Evolutionary conservation across 768 basidiomycete genomes (phyloP).

Genomic region (Coprinellus aureogranulatus): DNA sequence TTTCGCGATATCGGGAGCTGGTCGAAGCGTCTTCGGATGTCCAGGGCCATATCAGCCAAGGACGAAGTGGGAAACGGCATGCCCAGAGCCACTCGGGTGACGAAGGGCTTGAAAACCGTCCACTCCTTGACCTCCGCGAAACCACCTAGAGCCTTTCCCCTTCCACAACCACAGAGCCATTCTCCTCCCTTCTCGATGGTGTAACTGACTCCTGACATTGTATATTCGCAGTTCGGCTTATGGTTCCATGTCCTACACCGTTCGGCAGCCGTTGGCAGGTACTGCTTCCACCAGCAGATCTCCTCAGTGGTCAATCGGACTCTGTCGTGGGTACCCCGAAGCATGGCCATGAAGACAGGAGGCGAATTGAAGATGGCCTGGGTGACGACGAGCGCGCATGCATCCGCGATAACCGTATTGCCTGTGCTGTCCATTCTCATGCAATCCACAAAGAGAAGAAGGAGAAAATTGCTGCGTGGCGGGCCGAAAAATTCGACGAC

Average conservation of each 20-base stretch:
- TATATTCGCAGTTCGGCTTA: slow-evolving; percentile 44
- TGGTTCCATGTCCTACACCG: slow-evolving; percentile 56
- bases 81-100: slow-evolving; percentile 47
- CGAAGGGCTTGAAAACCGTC: slow-evolving; percentile 38
- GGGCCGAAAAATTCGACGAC: slow-evolving; percentile 23
- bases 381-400: slow-evolving; percentile 40
- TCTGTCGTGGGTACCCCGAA: background rate
- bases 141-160: slow-evolving; percentile 41
- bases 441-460: slow-evolving; percentile 45
- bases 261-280: slow-evolving; percentile 50
- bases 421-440: slow-evolving; percentile 47
- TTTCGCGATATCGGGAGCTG: background rate
- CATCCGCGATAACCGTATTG: slow-evolving; percentile 49
- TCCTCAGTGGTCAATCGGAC: slow-evolving; percentile 28
- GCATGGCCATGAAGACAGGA: slow-evolving; percentile 11
- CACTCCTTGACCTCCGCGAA: slow-evolving; percentile 34
- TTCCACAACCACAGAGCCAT: slow-evolving; percentile 54
- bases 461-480: slow-evolving; percentile 1
- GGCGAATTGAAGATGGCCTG: slow-evolving; percentile 13
- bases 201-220: slow-evolving; percentile 32
- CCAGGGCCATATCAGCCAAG: slow-evolving; percentile 30
- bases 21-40: background rate
- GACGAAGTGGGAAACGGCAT: slow-evolving; percentile 53
- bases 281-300: slow-evolving; percentile 44
- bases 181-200: slow-evolving; percentile 30